Evolutionary conservation across 768 basidiomycete species (phyloP), one percentile per base, ranked within the genome.

Genomic region (Mrakia hoshinonis): DNA sequence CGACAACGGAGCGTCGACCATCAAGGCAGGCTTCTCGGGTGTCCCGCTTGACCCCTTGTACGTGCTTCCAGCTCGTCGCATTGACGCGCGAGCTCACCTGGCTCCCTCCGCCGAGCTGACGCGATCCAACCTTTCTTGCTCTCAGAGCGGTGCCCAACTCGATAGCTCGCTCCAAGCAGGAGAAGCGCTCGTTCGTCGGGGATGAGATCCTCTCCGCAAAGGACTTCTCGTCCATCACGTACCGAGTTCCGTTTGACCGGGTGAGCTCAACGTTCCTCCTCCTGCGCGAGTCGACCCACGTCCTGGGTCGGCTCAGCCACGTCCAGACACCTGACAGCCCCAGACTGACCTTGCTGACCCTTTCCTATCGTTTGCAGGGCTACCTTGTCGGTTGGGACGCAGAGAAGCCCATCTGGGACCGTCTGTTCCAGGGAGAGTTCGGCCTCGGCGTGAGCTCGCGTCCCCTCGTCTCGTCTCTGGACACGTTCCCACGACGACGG

Each of bases 381-480:
- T 91, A 89, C 79, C 82, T 95, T 20, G 88, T 91, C 36, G 92
- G 95, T 77, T 98, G 94, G 94, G 93, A 96, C 74, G 89, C 89
- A 3, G 87, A 98, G 79, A 95, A 95, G 79, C 88, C 89, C 22
- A 83, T 98, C 6, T 97, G 93, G 93, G 94, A 97, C 74, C 87
- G 89, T 13, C 76, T 95, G 29, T 92, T 96, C 79, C 34, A 36
- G 29, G 36, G 34, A 31, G 58, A 61, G 36, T 22, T 34, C 4
- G 58, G 58, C 18, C 20, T 61, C 31, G 36, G 36, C 36, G 58
- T 61, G 58, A 61, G 58, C 58, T 61, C 58, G 36, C 58, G 12
- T 61, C 20, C 34, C 10, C 84, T 88, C 69, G 85, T 2, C 55
- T 24, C 34, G 31, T 26, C 12, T 52, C 4, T 10, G 6, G n/a